These are phyloP conservation scores for Vicia faba DNA, from an alignment of 306 rosid genomes.

Conservation along the genomic window DNA sequence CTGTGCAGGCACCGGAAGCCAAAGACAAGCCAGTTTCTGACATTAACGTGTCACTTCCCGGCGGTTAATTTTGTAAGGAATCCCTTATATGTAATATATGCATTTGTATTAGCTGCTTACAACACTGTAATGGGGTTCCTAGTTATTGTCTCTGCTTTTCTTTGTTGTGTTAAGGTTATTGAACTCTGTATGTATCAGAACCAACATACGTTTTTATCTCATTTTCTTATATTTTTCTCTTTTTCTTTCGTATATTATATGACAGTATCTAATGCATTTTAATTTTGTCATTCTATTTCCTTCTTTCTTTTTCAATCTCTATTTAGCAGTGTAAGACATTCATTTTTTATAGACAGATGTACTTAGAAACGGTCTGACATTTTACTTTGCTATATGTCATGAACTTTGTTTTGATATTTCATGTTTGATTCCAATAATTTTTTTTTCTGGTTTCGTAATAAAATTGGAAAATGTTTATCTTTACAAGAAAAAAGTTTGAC, in stretches of 20 bases:
- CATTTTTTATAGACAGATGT: no score
- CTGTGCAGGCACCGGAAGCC: slow-evolving; percentile 53
- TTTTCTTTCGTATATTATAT: neutral
- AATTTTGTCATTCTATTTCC: neutral
- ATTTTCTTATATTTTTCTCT: neutral
- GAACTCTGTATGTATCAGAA: slow-evolving; percentile 34
- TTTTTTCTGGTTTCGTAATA: neutral
- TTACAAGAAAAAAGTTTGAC: neutral
- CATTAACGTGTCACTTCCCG: slow-evolving; percentile 68
- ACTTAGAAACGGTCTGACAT: no score
- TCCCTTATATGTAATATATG: slow-evolving; percentile 19
- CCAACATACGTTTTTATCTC: slow-evolving; percentile 28
- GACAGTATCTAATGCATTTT: neutral
- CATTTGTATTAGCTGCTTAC: slow-evolving; percentile 42
- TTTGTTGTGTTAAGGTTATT: slow-evolving; percentile 46
- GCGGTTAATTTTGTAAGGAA: slow-evolving; percentile 44
- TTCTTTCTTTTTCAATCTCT: neutral
- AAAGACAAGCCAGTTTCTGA: slow-evolving; percentile 67
- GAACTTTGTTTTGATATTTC: neutral
- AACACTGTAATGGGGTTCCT: slow-evolving; percentile 43
- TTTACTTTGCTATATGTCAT: no score
- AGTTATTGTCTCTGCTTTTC: slow-evolving; percentile 33
- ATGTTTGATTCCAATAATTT: neutral
- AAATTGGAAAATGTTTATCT: neutral
- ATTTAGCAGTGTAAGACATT: no score